Conservation (phyloP, 2,329 filamentous ascomycete species). For the Aurifilum marmelostoma region DNA sequence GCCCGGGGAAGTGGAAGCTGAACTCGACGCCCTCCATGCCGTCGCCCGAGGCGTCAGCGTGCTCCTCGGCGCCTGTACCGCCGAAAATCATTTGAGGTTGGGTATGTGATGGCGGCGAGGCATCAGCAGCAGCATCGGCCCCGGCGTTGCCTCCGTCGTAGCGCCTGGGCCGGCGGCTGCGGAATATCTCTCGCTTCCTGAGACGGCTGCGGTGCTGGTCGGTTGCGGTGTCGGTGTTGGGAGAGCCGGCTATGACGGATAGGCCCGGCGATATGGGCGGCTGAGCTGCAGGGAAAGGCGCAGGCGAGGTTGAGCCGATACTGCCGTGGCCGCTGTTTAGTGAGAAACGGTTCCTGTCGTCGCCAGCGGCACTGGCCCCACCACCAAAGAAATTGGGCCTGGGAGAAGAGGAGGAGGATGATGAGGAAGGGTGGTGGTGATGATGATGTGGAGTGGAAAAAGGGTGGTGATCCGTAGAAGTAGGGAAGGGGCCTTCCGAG, state of each 20-base stretch:
- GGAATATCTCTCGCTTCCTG: slow-evolving; percentile 25
- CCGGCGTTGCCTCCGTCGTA: background rate
- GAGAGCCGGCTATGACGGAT: slow-evolving; percentile 15
- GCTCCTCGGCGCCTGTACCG: background rate
- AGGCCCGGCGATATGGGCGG: slow-evolving; percentile 13
- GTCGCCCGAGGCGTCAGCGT: background rate
- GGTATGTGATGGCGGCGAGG: background rate
- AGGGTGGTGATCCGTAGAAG: background rate
- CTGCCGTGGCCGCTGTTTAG: slow-evolving; percentile 12
- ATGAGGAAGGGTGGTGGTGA: background rate
- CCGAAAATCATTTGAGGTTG: background rate
- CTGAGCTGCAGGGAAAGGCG: slow-evolving; percentile 16
- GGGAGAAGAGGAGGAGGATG: background rate
- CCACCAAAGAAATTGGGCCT: background rate
- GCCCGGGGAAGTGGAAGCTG: slow-evolving; percentile 39
- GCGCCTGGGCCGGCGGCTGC: slow-evolving; percentile 18
- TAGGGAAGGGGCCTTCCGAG: background rate
- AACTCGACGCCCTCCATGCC: slow-evolving; percentile 27
- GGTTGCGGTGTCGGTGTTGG: slow-evolving; percentile 4
- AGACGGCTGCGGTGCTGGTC: slow-evolving; percentile 22
- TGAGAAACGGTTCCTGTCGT: slow-evolving; percentile 8
- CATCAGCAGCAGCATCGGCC: background rate
- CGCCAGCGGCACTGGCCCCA: background rate
- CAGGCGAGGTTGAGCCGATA: slow-evolving; percentile 5
- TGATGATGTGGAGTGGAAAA: background rate